phyloP scores from a whole-genome alignment of 2,329 filamentous ascomycete genomes.

The Diaporthe ampelina region DNA sequence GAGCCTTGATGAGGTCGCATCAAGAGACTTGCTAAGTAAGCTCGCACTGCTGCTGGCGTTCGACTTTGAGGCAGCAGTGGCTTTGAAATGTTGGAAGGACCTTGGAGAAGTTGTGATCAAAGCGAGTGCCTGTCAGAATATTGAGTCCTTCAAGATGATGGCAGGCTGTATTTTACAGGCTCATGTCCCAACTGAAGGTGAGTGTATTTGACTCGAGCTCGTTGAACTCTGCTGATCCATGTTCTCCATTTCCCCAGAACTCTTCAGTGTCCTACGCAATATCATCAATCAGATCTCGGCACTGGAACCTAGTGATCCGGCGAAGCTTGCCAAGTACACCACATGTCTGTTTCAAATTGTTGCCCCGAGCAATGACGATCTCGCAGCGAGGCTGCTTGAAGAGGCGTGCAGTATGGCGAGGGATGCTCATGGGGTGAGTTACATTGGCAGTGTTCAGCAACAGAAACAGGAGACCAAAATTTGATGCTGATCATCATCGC shows the following conservation, averaged over 20 bases:
- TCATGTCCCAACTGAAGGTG: slow-evolving; percentile 65
- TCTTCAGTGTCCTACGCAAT: slow-evolving; percentile 70
- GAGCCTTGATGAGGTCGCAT: slow-evolving; percentile 58
- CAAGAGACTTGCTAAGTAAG: slow-evolving; percentile 71
- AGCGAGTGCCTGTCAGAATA: slow-evolving; percentile 59
- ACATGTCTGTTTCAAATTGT: slow-evolving; percentile 81
- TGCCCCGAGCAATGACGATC: slow-evolving; percentile 67
- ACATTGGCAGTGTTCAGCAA: slow-evolving; percentile 51
- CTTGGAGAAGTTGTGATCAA: slow-evolving; percentile 72
- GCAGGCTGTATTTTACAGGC: slow-evolving; percentile 74
- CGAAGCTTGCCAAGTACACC: slow-evolving; percentile 80
- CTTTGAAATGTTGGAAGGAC: slow-evolving; percentile 76
- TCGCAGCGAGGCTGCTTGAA: slow-evolving; percentile 73
- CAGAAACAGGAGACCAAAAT: neutral
- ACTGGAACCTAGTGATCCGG: slow-evolving; percentile 67
- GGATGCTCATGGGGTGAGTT: slow-evolving; percentile 62
- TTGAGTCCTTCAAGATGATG: slow-evolving; percentile 71
- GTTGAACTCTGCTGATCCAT: neutral
- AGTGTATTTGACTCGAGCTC: slow-evolving; percentile 28
- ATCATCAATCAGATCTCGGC: slow-evolving; percentile 79
- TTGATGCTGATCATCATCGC: neutral
- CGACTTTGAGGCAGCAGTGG: slow-evolving; percentile 82
- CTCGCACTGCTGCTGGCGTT: slow-evolving; percentile 78
- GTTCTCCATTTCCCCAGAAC: slow-evolving; percentile 52
- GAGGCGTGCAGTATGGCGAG: slow-evolving; percentile 70